Base-by-base conservation (phyloP, 1,284 basidiomycete species). In the Ceratobasidium sp. region DNA sequence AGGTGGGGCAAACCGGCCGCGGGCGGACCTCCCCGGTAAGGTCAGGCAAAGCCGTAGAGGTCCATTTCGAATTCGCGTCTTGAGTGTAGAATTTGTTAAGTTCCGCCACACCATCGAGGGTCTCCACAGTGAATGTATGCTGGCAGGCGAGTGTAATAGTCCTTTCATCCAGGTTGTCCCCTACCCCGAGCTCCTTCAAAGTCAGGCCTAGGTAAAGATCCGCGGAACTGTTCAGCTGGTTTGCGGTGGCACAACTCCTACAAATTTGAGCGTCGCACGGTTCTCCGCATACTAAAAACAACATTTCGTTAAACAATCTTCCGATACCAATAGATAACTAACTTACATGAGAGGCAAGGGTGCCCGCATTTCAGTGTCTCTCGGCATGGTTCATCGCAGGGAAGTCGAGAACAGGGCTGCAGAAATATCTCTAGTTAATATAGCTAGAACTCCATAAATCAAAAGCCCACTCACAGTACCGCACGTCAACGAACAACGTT, bases 121-220 rank as follows among this genome's bases (percentile, higher is more conserved):
- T 89, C 79, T 91, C 89, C 6, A 91, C 87, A 0, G 91, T 92
- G 80, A 92, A 92, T 0, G 85, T 81, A 78, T 93, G 91, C 0
- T 86, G 78, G 78, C 91, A 93, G 16, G 84, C 83, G 22, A 91
- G 82, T 0, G 88, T 91, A 77, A 93, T 89, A 24, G 64, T 53
- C 64, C 24, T 53, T 48, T 88, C 85, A 75, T 87, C 85, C 49
- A 88, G 69, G 0, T 82, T 81, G 2, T 80, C 83, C 7, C 78
- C 76, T 14, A 83, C 81, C 13, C 22, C 64, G 5, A 66, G 64
- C 0, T 92, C 89, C 1, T 76, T 81, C 7, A 92, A 79, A 0
- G 84, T 84, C 16, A 85, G 82, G 43, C 85, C 83, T 81, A 90
- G 79, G 76, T 92, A 81, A 46, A 90, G 78, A 78, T 92, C 90